Conservation (phyloP, 768 basidiomycete species). For the Plicaturopsis crispa region DNA sequence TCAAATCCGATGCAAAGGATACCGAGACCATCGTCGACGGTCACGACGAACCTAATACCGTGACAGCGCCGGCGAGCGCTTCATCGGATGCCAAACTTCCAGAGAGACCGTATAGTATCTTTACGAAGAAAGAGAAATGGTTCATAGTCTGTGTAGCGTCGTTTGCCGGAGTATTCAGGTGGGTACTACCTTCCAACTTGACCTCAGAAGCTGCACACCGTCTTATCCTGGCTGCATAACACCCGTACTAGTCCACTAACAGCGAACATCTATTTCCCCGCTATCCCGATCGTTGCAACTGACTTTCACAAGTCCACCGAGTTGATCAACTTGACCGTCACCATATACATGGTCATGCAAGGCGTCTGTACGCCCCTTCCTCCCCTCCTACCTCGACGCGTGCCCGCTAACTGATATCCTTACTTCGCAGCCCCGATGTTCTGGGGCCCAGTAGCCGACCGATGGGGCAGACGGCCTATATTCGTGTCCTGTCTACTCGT, state of each 20-base stretch:
- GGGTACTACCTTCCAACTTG: slow-evolving; percentile 1
- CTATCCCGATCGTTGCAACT: slow-evolving; percentile 57
- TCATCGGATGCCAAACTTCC: too few species aligned
- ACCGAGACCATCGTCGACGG: too few species aligned
- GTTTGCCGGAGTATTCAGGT: slow-evolving; percentile 62
- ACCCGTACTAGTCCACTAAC: slow-evolving; percentile 48
- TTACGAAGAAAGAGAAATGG: slow-evolving; percentile 56
- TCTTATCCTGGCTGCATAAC: not conserved
- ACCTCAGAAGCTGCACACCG: not conserved
- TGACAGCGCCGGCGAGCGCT: too few species aligned
- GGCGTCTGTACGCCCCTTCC: slow-evolving; percentile 41
- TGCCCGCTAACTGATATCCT: too few species aligned
- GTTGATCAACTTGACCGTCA: slow-evolving; percentile 73
- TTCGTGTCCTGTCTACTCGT: slow-evolving; percentile 58
- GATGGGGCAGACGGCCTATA: slow-evolving; percentile 54
- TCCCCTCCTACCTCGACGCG: too few species aligned
- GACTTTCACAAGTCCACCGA: slow-evolving; percentile 59
- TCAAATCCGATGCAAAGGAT: too few species aligned
- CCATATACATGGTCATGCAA: slow-evolving; percentile 47
- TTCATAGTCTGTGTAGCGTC: slow-evolving; percentile 52
- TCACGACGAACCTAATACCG: too few species aligned
- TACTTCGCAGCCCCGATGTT: slow-evolving; percentile 45
- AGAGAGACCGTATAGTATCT: slow-evolving; percentile 36
- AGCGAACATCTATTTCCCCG: slow-evolving; percentile 74
- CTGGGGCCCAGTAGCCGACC: slow-evolving; percentile 64